Evolutionary conservation across 176 grass and related monocot genomes (phyloP).

Genomic region (Eleusine coracana): DNA sequence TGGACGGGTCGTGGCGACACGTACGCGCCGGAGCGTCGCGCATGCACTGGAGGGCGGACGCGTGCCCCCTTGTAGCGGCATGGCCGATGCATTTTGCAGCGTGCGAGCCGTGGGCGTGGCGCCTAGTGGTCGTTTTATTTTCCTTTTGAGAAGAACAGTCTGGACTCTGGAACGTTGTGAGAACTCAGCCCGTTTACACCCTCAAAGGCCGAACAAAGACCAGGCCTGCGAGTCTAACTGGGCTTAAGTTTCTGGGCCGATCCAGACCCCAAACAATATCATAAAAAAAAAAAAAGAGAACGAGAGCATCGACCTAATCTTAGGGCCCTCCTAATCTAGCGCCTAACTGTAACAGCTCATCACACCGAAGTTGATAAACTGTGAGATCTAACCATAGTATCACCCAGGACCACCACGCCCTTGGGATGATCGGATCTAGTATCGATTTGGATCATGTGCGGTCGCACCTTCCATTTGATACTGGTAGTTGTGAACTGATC

Average conservation of each 20-base stretch:
- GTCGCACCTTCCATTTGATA: conserved; percentile 10
- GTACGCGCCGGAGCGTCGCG: not conserved
- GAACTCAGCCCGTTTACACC: not conserved
- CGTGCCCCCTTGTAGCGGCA: not conserved
- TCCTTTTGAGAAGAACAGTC: not conserved
- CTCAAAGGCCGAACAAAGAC: not conserved
- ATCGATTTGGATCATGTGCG: not conserved
- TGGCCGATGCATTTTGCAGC: conserved; percentile 7
- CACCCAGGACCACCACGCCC: not conserved
- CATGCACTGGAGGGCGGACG: not conserved
- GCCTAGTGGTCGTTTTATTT: not conserved
- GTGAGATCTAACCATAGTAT: not conserved
- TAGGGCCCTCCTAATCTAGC: not conserved
- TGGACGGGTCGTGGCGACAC: conserved; percentile 26
- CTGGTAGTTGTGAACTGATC: conserved; percentile 32
- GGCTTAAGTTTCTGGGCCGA: not conserved
- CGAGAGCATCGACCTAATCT: not conserved
- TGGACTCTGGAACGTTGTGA: not conserved
- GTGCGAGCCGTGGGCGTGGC: not conserved
- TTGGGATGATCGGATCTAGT: not conserved
- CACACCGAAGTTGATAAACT: no score
- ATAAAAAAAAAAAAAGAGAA: not conserved
- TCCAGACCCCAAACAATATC: not conserved
- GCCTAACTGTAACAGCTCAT: not conserved
- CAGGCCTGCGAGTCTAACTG: no score